Base-by-base conservation (phyloP, 768 basidiomycete genomes). In the Collybiopsis confluens region DNA sequence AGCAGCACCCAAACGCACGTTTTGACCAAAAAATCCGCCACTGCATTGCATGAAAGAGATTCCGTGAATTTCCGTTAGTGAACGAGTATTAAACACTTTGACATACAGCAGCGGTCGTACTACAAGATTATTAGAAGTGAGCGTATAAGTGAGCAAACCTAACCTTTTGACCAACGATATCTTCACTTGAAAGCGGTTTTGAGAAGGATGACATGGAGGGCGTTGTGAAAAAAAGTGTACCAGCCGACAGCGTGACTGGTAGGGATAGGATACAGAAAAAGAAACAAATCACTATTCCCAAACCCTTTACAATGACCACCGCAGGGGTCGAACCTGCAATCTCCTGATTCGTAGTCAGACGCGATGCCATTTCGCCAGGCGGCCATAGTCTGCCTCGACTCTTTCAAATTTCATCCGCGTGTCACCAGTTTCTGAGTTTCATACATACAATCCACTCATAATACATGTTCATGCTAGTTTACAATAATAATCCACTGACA, bases 331-430 rank as follows among this genome's bases (percentile, higher is more conserved):
- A 89, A 90, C 88, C 86, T 89, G 85, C 86, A 88, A 88, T 87
- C 87, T 89, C 86, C 86, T 88, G 87, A 88, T 88, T 86, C 85
- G 86, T 86, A 88, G 87, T 88, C 86, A 88, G 85, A 88, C 86
- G 86, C 87, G 86, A 88, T 90, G 86, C 87, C 87, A 88, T 88
- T 89, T 87, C 86, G 86, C 87, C 87, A 88, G 83, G 82, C 86
- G 85, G 85, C 86, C 30, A 33, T 33, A n/a, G n/a, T n/a, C n/a
- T n/a, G 36, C 36, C n/a, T 37, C 10, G 10, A 37, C 36, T 37
- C 36, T 37, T 10, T 37, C 10, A 10, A 37, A 37, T 37, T 44
- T 11, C 42, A 21, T 11, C 42, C 23, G 42, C 20, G 42, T n/a
- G n/a, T n/a, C n/a, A n/a, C n/a, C 21, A 11, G 10, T 44, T 11